phyloP scores from a whole-genome alignment of 768 basidiomycete genomes.

The Xerocomellus intermedius region DNA sequence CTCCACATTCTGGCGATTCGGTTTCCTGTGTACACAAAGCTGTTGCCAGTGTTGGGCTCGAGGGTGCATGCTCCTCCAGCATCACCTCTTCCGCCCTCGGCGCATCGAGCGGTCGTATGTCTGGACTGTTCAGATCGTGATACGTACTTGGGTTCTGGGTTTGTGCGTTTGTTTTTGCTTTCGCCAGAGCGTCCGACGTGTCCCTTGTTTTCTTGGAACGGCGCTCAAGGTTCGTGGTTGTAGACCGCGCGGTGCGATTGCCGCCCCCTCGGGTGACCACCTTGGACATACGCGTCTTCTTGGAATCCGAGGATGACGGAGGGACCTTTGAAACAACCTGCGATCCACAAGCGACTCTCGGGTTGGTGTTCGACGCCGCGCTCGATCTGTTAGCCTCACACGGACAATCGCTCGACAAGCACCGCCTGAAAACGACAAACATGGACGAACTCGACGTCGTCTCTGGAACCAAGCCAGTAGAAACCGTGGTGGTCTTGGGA shows the following conservation, averaged over 20 bases:
- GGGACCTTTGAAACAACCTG: neutral
- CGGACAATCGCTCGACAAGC: constrained; percentile 13
- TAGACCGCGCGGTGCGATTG: neutral
- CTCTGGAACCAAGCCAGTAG: neutral
- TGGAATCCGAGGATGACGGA: neutral
- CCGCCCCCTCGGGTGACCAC: neutral
- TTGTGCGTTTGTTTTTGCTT: neutral
- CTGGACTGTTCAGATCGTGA: neutral
- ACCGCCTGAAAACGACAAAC: constrained; percentile 10
- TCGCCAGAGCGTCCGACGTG: neutral
- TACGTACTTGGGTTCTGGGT: neutral
- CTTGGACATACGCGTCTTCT: neutral
- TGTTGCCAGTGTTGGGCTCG: neutral
- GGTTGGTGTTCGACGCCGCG: neutral
- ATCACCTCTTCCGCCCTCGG: neutral
- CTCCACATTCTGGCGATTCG: neutral
- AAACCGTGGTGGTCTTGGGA: neutral
- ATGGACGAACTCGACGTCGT: neutral
- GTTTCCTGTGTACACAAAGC: neutral
- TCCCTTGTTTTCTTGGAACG: neutral
- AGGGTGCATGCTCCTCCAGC: neutral
- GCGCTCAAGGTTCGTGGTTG: neutral
- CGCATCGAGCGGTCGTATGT: neutral
- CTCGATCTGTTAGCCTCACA: constrained; percentile 8
- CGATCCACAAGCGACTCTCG: neutral